Percentiles rank a stretch among this genome's conserved stretches.
These are phyloP conservation scores for Colletotrichum truncatum DNA, from an alignment of 2,329 filamentous ascomycete genomes.

Conservation along the genomic window DNA sequence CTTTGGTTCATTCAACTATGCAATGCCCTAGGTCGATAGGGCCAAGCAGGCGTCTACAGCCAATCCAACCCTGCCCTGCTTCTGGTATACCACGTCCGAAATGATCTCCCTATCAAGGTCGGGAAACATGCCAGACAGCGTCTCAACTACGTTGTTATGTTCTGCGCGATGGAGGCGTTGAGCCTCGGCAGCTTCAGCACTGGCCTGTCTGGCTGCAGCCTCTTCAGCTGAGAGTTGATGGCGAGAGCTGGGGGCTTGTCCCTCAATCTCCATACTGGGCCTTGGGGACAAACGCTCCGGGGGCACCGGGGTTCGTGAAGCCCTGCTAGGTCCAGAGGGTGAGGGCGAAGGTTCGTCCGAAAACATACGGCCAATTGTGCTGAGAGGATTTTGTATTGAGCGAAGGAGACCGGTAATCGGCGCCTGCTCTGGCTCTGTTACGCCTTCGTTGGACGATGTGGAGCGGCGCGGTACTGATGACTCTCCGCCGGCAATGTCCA, in stretches of 20 bases:
- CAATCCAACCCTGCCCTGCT: constrained; percentile 88
- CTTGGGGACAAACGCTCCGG: constrained; percentile 42
- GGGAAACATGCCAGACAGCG: constrained; percentile 94
- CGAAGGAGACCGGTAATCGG: constrained; percentile 86
- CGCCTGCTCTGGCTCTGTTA: constrained; percentile 68
- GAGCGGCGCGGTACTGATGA: constrained; percentile 59
- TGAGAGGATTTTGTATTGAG: constrained; percentile 90
- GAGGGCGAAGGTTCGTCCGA: constrained; percentile 67
- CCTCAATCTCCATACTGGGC: constrained; percentile 38
- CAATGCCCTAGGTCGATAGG: constrained; percentile 55
- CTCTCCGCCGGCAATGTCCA: constrained; percentile 35
- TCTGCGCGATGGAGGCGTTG: constrained; percentile 83
- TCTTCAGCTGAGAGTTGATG: constrained; percentile 77
- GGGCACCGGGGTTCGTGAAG: constrained; percentile 48
- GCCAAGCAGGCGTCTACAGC: constrained; percentile 89
- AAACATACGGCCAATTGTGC: constrained; percentile 94
- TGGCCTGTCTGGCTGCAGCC: constrained; percentile 88
- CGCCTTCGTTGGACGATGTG: constrained; percentile 61
- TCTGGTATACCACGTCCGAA: constrained; percentile 94
- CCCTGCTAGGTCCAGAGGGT: constrained; percentile 38
- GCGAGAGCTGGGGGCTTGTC: constrained; percentile 36
- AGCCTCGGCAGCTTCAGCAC: constrained; percentile 88
- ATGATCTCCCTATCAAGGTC: constrained; percentile 94
- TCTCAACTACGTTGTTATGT: constrained; percentile 92
- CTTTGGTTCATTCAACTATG: not conserved